phyloP scores from a whole-genome alignment of 768 basidiomycete species.

The Hypsizygus marmoreus region DNA sequence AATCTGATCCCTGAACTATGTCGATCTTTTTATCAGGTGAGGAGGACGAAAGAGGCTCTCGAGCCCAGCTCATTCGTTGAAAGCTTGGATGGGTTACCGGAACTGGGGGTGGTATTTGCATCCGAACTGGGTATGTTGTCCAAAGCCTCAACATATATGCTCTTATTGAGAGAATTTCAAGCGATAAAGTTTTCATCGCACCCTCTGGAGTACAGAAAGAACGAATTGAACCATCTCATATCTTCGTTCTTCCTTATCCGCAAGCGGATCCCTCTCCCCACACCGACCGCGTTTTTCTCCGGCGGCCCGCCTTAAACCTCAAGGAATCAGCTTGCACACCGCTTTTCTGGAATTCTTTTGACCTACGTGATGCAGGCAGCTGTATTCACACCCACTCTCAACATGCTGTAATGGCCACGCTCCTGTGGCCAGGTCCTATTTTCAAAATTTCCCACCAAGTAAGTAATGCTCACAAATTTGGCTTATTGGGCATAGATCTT shows the following conservation, averaged over 20 bases:
- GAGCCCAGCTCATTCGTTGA: conserved; percentile 4
- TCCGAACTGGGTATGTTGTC: conserved; percentile 59
- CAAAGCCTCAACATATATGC: not conserved
- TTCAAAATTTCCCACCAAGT: conserved; percentile 88
- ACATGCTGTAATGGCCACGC: conserved; percentile 85
- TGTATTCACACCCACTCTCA: conserved; percentile 94
- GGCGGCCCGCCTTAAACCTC: conserved; percentile 67
- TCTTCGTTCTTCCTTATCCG: conserved; percentile 85
- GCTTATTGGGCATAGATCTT: too few relatives aligned
- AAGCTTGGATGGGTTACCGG: conserved; percentile 91
- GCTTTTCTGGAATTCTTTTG: conserved; percentile 91
- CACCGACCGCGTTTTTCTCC: conserved; percentile 74
- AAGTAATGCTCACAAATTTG: conserved; percentile 19
- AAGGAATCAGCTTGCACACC: conserved; percentile 91
- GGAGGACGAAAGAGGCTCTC: conserved; percentile 11
- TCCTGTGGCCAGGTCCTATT: conserved; percentile 68
- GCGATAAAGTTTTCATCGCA: conserved; percentile 82
- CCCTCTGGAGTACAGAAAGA: conserved; percentile 93
- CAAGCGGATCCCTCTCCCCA: conserved; percentile 61
- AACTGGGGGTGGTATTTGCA: conserved; percentile 81
- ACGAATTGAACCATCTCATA: conserved; percentile 78
- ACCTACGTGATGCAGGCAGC: conserved; percentile 73
- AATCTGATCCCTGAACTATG: conserved; percentile 89
- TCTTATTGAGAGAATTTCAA: conserved; percentile 22
- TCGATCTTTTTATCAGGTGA: conserved; percentile 70